phyloP scores from a whole-genome alignment of 2,329 filamentous ascomycete species.

The Zarea fungicola region DNA sequence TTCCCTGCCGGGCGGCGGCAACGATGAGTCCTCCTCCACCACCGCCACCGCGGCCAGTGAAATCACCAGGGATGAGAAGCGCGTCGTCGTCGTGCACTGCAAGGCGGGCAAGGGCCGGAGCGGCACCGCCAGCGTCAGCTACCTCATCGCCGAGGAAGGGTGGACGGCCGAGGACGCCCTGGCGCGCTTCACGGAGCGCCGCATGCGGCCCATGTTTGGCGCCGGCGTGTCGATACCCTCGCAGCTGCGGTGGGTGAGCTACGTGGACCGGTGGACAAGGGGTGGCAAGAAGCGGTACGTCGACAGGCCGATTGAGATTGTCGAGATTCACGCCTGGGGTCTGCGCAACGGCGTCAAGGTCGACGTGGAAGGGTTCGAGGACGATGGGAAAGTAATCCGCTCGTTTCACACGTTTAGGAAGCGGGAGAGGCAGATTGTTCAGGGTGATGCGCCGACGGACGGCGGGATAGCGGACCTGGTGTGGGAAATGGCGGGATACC shows the following conservation, averaged over 20 bases:
- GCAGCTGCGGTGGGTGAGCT: constrained; percentile 80
- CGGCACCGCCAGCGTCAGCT: constrained; percentile 81
- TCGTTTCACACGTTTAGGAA: constrained; percentile 74
- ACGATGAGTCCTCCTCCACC: background rate
- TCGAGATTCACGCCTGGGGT: constrained; percentile 89
- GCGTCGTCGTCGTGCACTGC: constrained; percentile 90
- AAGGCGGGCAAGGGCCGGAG: constrained; percentile 95
- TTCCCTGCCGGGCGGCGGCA: constrained; percentile 25
- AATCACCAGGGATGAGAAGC: constrained; percentile 32
- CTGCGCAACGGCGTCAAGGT: constrained; percentile 83
- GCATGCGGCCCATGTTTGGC: constrained; percentile 88
- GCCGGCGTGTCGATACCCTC: constrained; percentile 89
- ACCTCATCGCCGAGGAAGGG: constrained; percentile 80
- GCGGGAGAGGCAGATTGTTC: constrained; percentile 65
- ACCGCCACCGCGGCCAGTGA: constrained; percentile 14
- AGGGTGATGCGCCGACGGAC: constrained; percentile 48
- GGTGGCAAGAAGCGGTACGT: constrained; percentile 73
- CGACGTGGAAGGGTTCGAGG: constrained; percentile 74
- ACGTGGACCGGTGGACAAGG: constrained; percentile 81
- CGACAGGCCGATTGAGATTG: constrained; percentile 75
- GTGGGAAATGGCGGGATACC: constrained; percentile 46
- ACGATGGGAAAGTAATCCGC: constrained; percentile 86
- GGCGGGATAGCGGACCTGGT: constrained; percentile 46
- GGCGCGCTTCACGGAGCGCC: constrained; percentile 63
- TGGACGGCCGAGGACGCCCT: constrained; percentile 51